Evolutionary conservation across 208 protist genomes (phyloP), one percentile per base, ranked within the genome.

Genomic region (Paratrypanosoma confusum): DNA sequence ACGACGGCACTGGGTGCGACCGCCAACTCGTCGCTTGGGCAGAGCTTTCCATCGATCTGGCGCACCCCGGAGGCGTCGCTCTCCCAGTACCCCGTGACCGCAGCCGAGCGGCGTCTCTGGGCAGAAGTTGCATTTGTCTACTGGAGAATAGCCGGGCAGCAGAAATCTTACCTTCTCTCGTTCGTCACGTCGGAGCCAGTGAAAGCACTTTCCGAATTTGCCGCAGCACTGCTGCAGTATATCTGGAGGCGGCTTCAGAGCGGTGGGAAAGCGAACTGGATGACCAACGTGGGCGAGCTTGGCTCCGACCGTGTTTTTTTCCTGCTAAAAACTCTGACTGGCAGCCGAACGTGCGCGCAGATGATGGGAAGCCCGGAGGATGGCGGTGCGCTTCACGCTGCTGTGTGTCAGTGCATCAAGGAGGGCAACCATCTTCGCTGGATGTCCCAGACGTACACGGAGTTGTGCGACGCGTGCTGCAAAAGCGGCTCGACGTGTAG

Each of bases 81-180:
- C n/a, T n/a, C n/a, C n/a, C n/a, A n/a, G n/a, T n/a, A n/a, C n/a
- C n/a, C n/a, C n/a, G 11, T 11, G 11, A 25, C 24, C 8, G 35
- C 35, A 39, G 24, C 5, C 5, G 68, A 85, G 57, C 32, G 51
- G 18, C 45, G 70, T 10, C 51, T 77, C 26, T 91, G 82, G 82
- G 56, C 67, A 18, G 72, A 91, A 46, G 36, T 81, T 1, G 65
- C 63, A 4, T 70, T 58, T 35, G 39, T 79, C 3, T 76, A 85
- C 31, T 81, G 67, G 66, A 60, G 78, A 13, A 62, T 83, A n/a
- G 61, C 68, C 1, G 45, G 52, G 3, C 27, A 49, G 6, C 65
- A 87, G 46, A 71, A 82, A 47, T 28, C 71, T 13, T 57, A 53
- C 7, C 46, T 91, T 14, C 47, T 88, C 40, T 60, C 71, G 3